Percentiles rank a stretch among this genome's conserved stretches.
Conservation (phyloP, 768 basidiomycete species). For the Sarcomyxa edulis region DNA sequence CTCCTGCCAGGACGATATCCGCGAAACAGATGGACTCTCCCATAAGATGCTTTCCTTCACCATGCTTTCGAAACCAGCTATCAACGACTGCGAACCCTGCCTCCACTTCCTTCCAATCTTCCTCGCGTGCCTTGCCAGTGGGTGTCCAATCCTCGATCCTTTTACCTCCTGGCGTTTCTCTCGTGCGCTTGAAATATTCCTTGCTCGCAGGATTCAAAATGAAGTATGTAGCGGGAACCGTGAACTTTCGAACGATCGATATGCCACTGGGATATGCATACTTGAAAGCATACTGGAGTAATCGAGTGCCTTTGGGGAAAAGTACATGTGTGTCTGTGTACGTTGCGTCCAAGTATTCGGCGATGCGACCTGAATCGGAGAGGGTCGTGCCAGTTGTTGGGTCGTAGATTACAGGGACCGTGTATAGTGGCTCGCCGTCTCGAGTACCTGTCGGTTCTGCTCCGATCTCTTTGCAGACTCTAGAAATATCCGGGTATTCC, state of each 20-base stretch:
- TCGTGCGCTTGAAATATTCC: not conserved
- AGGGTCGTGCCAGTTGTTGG: not conserved
- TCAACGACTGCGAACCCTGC: slow-evolving; percentile 1
- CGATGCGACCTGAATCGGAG: not conserved
- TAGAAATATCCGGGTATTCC: slow-evolving; percentile 4
- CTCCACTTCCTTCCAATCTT: not conserved
- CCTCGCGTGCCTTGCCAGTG: not conserved
- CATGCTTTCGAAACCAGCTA: not conserved
- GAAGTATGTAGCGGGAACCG: not conserved
- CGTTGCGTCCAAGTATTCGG: slow-evolving; percentile 5
- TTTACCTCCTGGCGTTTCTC: not conserved
- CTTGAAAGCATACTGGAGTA: not conserved
- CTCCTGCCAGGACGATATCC: not conserved
- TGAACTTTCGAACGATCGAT: not conserved
- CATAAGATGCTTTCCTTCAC: not conserved
- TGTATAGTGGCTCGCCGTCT: not conserved
- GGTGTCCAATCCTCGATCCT: not conserved
- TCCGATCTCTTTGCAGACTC: slow-evolving; percentile 2
- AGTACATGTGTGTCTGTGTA: not conserved
- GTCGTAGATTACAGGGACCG: slow-evolving; percentile 3
- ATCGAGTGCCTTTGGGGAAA: not conserved
- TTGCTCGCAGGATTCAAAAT: slow-evolving; percentile 2
- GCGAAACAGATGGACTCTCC: slow-evolving; percentile 3
- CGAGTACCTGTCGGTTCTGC: not conserved
- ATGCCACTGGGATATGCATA: not conserved